Percentiles rank a stretch among this genome's conserved stretches.
Evolutionary conservation across 2,329 filamentous ascomycete species (phyloP).

Genomic region (Monosporascus sp.): DNA sequence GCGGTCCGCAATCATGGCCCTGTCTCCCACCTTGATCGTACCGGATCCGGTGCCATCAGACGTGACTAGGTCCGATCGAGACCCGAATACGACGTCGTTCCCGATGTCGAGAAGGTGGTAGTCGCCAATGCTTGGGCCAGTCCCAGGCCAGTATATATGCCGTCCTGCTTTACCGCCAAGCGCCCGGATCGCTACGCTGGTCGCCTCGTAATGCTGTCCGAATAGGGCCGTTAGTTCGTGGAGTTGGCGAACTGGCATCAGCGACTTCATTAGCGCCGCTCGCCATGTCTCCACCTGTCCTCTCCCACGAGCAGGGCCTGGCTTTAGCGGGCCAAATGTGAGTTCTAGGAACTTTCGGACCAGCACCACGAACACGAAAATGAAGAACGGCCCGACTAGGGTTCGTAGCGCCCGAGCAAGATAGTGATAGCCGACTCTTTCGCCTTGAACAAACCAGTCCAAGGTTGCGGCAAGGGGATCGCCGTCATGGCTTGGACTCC

Average conservation of each 20-base stretch:
- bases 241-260: conserved; percentile 38
- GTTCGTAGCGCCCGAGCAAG: conserved; percentile 37
- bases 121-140: conserved; percentile 46
- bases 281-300: conserved; percentile 38
- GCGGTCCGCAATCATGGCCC: conserved; percentile 53
- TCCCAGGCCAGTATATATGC: conserved; percentile 53
- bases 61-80: conserved; percentile 46
- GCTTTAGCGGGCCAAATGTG: conserved; percentile 31
- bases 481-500: conserved; percentile 25
- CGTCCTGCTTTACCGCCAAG: conserved; percentile 48
- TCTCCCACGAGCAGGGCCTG: conserved; percentile 23
- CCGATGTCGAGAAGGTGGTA: conserved; percentile 51
- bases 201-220: conserved; percentile 50
- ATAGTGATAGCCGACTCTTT: conserved; percentile 45
- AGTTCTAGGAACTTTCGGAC: conserved; percentile 36
- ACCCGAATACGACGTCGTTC: conserved; percentile 55
- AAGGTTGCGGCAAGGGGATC: conserved; percentile 37
- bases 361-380: conserved; percentile 36
- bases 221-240: conserved; percentile 45
- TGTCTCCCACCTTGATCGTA: conserved; percentile 38
- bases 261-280: conserved; percentile 34
- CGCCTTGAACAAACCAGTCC: conserved; percentile 42
- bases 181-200: conserved; percentile 42
- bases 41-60: conserved; percentile 46
- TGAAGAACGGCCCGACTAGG: conserved; percentile 36